Evolutionary conservation across 371 early-diverging fungal genomes (phyloP).

Genomic region (Mucor lusitanicus): DNA sequence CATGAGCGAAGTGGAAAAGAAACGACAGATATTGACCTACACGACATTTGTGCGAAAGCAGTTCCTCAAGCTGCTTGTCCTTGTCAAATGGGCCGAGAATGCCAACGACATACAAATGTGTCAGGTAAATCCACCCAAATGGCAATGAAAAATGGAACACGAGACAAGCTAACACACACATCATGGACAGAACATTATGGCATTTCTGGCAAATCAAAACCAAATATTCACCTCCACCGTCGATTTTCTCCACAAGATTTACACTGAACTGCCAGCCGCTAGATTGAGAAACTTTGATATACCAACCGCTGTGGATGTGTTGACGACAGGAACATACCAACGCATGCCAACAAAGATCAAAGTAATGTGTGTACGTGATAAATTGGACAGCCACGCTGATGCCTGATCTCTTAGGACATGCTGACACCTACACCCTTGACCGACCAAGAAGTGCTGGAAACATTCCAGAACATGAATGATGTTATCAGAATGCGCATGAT

Average conservation of each 20-base stretch:
- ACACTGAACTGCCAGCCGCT: conserved; percentile 63
- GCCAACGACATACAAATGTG: conserved; percentile 76
- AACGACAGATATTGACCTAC: conserved; percentile 60
- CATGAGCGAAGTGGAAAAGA: conserved; percentile 60
- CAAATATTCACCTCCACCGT: conserved; percentile 67
- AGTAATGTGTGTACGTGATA: conserved; percentile 20
- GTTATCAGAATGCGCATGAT: conserved; percentile 70
- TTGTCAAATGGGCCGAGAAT: conserved; percentile 75
- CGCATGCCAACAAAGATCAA: conserved; percentile 63
- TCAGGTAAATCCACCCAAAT: conserved; percentile 46
- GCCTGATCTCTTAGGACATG: conserved; percentile 43
- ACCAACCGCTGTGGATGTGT: conserved; percentile 72
- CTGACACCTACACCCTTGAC: conserved; percentile 57
- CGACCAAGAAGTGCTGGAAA: conserved; percentile 55
- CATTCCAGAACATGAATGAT: conserved; percentile 65
- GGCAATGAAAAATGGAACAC: neutral
- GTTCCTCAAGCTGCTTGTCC: conserved; percentile 64
- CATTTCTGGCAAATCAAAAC: conserved; percentile 72
- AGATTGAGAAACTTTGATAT: conserved; percentile 78
- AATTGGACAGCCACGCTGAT: neutral
- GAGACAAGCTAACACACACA: neutral
- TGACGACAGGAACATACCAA: conserved; percentile 75
- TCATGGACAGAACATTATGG: conserved; percentile 62
- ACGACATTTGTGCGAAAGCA: conserved; percentile 60
- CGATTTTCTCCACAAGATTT: conserved; percentile 68